phyloP scores from a whole-genome alignment of 108 stramenopile species.

The Conticribra guillardii region DNA sequence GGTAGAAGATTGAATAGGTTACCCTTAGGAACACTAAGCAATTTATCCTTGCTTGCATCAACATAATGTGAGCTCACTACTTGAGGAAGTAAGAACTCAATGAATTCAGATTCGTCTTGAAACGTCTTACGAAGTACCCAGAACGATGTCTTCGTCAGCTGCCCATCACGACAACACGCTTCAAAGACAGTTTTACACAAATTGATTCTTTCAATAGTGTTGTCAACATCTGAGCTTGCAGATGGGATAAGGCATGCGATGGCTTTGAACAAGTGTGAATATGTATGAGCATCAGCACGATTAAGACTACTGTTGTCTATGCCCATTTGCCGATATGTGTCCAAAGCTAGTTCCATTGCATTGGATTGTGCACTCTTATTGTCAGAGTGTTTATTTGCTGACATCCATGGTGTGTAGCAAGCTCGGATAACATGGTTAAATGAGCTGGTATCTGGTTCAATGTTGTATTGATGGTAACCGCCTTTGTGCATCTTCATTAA shows the following conservation, averaged over 20 bases:
- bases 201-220: constrained; percentile 15
- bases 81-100: constrained; percentile 16
- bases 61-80: not conserved
- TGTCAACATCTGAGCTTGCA: not conserved
- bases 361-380: constrained; percentile 12
- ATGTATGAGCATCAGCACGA: constrained; percentile 44
- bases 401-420: constrained; percentile 43
- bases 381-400: constrained; percentile 3
- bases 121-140: constrained; percentile 22
- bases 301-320: constrained; percentile 15
- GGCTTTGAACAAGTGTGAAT: constrained; percentile 44
- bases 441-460: constrained; percentile 42
- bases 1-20: constrained; percentile 24
- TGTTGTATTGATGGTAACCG: constrained; percentile 22
- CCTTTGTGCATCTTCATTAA: constrained; percentile 22
- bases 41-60: constrained; percentile 22
- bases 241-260: constrained; percentile 21
- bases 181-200: constrained; percentile 31
- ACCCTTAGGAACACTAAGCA: constrained; percentile 18
- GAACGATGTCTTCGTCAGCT: constrained; percentile 36
- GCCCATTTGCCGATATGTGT: constrained; percentile 28
- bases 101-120: constrained; percentile 9
- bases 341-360: constrained; percentile 26
- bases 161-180: constrained; percentile 36
- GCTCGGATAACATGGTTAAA: constrained; percentile 47